Evolutionary conservation across 331 rosid species (phyloP).

Genomic region (Spiraea crenata): DNA sequence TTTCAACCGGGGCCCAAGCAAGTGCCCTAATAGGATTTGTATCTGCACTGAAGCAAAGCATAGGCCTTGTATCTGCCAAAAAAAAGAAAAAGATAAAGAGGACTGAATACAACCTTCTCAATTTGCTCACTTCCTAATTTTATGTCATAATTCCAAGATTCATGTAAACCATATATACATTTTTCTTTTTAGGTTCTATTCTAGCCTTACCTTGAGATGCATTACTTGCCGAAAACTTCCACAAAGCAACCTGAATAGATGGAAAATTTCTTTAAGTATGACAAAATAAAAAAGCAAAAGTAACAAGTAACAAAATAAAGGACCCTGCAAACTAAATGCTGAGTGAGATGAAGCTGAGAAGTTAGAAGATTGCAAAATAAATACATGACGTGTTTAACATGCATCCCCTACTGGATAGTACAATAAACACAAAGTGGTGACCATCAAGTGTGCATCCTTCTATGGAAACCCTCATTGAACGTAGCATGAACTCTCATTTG

Average conservation of each 20-base stretch:
- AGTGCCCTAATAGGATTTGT: conserved; percentile 82
- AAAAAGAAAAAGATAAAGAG: conserved; percentile 28
- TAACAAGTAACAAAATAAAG: not conserved
- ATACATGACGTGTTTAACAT: not conserved
- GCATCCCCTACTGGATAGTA: not conserved
- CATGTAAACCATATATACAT: conserved; percentile 7
- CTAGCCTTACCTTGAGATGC: conserved; percentile 62
- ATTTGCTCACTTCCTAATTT: conserved; percentile 1
- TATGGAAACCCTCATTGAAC: not conserved
- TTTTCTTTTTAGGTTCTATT: not conserved
- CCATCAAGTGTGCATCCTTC: not conserved
- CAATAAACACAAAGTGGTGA: not conserved
- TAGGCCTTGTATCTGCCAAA: conserved; percentile 79
- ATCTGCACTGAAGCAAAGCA: conserved; percentile 81
- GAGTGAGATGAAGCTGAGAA: not conserved
- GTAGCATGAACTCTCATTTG: not conserved
- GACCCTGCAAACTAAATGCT: not conserved
- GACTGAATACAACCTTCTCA: conserved; percentile 13
- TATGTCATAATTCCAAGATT: conserved; percentile 20
- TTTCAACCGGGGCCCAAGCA: conserved; percentile 88
- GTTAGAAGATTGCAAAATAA: not conserved
- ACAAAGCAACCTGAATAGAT: conserved; percentile 73
- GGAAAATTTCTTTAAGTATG: conserved; percentile 31
- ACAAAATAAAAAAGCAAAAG: conserved; percentile 10
- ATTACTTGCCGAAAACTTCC: conserved; percentile 66